Percentiles rank a stretch among this genome's conserved stretches.
phyloP scores from a whole-genome alignment of 352 stramenopile species.

The Pythium brachiatum region DNA sequence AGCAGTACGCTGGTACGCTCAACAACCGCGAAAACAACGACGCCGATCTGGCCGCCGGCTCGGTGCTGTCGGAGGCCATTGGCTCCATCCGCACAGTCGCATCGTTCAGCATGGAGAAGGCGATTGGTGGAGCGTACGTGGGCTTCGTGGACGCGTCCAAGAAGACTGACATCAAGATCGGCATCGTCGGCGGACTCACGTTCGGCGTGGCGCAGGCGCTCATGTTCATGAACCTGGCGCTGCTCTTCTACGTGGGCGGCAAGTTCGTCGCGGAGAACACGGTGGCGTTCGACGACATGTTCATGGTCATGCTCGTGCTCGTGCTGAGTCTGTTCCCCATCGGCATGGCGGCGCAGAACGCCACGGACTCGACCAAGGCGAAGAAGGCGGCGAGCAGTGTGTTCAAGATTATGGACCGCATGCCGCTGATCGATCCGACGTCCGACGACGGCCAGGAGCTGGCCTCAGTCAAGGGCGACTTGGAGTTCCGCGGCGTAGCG shows the following conservation, averaged over 20 bases:
- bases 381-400: conserved; percentile 55
- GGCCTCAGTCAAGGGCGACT: conserved; percentile 39
- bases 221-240: conserved; percentile 44
- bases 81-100: conserved; percentile 55
- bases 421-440: conserved; percentile 36
- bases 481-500: conserved; percentile 79
- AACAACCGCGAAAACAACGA: conserved; percentile 46
- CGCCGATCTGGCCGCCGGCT: conserved; percentile 33
- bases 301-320: conserved; percentile 50
- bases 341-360: conserved; percentile 48
- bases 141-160: conserved; percentile 32
- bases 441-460: conserved; percentile 22
- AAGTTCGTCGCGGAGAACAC: conserved; percentile 38
- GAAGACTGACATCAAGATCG: conserved; percentile 28
- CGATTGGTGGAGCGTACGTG: conserved; percentile 26
- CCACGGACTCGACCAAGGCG: conserved; percentile 48
- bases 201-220: conserved; percentile 48
- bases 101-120: conserved; percentile 43
- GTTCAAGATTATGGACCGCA: conserved; percentile 82
- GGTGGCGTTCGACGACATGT: conserved; percentile 48
- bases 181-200: conserved; percentile 35
- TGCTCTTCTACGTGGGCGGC: conserved; percentile 61
- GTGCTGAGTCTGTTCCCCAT: conserved; percentile 57
- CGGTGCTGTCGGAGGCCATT: conserved; percentile 45
- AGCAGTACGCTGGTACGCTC: conserved; percentile 33